Conservation (phyloP, 2,329 filamentous ascomycete species). For the Fusarium poae region DNA sequence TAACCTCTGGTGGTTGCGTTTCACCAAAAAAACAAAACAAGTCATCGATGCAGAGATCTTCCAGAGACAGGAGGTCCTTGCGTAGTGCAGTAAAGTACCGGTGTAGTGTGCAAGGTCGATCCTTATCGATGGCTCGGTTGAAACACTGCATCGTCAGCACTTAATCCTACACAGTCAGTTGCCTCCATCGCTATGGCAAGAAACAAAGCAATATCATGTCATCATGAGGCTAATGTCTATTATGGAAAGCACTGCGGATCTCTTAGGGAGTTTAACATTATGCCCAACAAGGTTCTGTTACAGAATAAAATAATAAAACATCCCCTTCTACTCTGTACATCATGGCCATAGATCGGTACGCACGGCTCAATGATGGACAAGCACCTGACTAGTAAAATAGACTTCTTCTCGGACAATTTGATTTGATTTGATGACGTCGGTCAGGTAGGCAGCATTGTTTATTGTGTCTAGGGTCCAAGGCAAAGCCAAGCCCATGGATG, state of each 20-base stretch:
- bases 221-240: slow-evolving; percentile 25
- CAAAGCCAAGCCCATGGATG: slow-evolving; percentile 21
- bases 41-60: slow-evolving; percentile 23
- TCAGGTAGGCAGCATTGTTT: slow-evolving; percentile 22
- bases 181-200: slow-evolving; percentile 14
- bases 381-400: slow-evolving; percentile 25
- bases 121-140: slow-evolving; percentile 22
- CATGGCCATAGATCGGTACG: slow-evolving; percentile 13
- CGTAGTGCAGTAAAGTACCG: neutral
- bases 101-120: slow-evolving; percentile 16
- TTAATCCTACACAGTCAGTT: slow-evolving; percentile 38
- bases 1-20: slow-evolving; percentile 34
- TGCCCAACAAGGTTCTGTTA: too few relatives aligned
- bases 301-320: neutral
- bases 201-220: slow-evolving; percentile 16
- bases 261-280: neutral
- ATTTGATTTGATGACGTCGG: slow-evolving; percentile 35
- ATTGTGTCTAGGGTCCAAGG: neutral
- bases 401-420: slow-evolving; percentile 14
- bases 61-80: slow-evolving; percentile 14
- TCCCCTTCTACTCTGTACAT: neutral
- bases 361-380: slow-evolving; percentile 22
- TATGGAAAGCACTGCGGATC: slow-evolving; percentile 16
- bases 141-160: slow-evolving; percentile 45
- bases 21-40: slow-evolving; percentile 4